Conservation (phyloP, 176 grass and related monocot genomes). For the Juncus effusus region DNA sequence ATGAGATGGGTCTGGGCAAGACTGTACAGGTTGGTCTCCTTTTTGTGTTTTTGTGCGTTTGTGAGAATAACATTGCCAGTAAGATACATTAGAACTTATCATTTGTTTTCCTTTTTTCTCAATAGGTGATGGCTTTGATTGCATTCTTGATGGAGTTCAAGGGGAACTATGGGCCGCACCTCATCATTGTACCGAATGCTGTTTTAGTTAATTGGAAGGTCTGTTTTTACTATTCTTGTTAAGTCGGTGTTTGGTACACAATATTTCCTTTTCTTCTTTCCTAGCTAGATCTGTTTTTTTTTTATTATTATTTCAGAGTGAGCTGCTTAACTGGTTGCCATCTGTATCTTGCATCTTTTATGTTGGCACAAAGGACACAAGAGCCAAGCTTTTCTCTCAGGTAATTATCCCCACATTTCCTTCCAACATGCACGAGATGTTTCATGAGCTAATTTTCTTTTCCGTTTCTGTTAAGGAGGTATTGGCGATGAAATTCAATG, state of each 20-base stretch:
- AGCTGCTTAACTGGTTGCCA: slow-evolving; percentile 89
- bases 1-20: slow-evolving; percentile 99
- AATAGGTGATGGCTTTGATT: slow-evolving; percentile 97
- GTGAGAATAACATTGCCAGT: neutral
- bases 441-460: slow-evolving; percentile 12
- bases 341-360: slow-evolving; percentile 98
- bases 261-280: neutral
- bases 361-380: slow-evolving; percentile 95
- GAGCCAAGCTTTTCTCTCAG: slow-evolving; percentile 82
- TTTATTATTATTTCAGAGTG: slow-evolving; percentile 64
- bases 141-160: slow-evolving; percentile 99
- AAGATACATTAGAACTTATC: slow-evolving; percentile 5
- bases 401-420: slow-evolving; percentile 38
- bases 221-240: slow-evolving; percentile 18
- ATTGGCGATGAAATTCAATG: slow-evolving; percentile 91
- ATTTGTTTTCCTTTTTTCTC: slow-evolving; percentile 19
- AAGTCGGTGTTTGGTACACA: slow-evolving; percentile 13
- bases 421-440: neutral
- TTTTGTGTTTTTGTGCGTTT: neutral
- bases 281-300: slow-evolving; percentile 29
- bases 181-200: slow-evolving; percentile 99
- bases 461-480: slow-evolving; percentile 61
- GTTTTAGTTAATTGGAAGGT: slow-evolving; percentile 99
- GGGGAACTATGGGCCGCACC: slow-evolving; percentile 97
- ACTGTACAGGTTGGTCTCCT: slow-evolving; percentile 81